Evolutionary conservation across 2,329 filamentous ascomycete genomes (phyloP).

Genomic region (Phyllosticta citrichinensis): DNA sequence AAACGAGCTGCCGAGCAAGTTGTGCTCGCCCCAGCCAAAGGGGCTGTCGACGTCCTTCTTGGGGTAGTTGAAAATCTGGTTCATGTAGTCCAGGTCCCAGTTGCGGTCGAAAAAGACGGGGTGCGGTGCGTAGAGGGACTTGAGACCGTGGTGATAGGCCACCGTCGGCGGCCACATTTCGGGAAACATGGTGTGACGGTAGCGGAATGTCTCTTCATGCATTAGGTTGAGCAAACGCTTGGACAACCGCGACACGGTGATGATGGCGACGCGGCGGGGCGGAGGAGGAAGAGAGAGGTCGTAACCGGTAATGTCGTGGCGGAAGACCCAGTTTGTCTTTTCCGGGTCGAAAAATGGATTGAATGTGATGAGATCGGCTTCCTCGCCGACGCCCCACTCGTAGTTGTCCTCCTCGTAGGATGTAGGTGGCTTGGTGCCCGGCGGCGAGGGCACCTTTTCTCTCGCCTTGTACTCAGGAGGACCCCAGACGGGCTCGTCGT

Average conservation of each 20-base stretch:
- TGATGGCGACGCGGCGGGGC: constrained; percentile 65
- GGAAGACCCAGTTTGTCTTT: constrained; percentile 63
- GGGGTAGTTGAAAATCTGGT: constrained; percentile 40
- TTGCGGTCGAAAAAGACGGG: constrained; percentile 70
- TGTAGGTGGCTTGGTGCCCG: constrained; percentile 54
- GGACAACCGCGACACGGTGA: constrained; percentile 65
- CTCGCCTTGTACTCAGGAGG: constrained; percentile 32
- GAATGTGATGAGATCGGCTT: constrained; percentile 63
- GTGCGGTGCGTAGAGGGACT: constrained; percentile 68
- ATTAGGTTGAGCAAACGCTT: constrained; percentile 63
- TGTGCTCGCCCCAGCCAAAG: constrained; percentile 44
- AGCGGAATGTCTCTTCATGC: constrained; percentile 64
- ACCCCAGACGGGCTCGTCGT: constrained; percentile 55
- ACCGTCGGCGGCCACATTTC: constrained; percentile 71
- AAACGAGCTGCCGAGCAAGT: constrained; percentile 40
- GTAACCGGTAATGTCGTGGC: constrained; percentile 59
- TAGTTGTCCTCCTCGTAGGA: constrained; percentile 54
- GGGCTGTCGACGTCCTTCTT: constrained; percentile 35
- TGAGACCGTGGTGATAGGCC: constrained; percentile 66
- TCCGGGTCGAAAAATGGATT: constrained; percentile 71
- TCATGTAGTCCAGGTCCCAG: constrained; percentile 45
- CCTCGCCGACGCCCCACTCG: constrained; percentile 66
- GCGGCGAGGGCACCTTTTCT: constrained; percentile 44
- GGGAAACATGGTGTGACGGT: constrained; percentile 62
- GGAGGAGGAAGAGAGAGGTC: constrained; percentile 44